Evolutionary conservation across 176 grass and related monocot species (phyloP).

Genomic region (Oryza meyeriana): DNA sequence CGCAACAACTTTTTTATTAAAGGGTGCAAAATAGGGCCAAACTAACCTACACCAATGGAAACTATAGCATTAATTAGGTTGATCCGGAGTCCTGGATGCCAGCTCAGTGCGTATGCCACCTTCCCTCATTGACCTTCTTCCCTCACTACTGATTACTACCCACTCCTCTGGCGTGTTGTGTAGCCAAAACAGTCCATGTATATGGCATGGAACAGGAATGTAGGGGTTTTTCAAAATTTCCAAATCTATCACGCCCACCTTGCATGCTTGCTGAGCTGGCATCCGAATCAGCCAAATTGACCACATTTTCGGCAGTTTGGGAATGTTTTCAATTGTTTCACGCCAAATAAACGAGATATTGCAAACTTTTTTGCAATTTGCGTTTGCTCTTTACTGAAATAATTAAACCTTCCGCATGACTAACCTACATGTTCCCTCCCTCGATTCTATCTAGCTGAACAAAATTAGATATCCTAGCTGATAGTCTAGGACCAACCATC

Average conservation of each 20-base stretch:
- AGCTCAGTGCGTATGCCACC: too few relatives aligned
- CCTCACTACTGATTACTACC: not conserved
- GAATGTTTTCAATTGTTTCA: not conserved
- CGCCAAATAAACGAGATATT: not conserved
- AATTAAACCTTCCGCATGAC: too few relatives aligned
- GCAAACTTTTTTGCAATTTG: not conserved
- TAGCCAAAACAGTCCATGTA: not conserved
- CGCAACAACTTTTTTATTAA: not conserved
- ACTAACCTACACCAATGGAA: not conserved
- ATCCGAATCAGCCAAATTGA: not conserved
- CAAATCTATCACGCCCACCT: not conserved
- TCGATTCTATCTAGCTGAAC: not conserved
- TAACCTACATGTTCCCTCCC: too few relatives aligned
- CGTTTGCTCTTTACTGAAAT: not conserved
- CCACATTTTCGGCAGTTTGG: not conserved
- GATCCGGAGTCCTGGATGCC: not conserved
- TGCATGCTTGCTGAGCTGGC: not conserved
- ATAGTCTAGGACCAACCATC: not conserved
- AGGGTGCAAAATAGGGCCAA: not conserved
- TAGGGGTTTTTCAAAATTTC: not conserved
- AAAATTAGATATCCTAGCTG: not conserved
- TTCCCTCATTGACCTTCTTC: not conserved
- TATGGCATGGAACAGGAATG: not conserved
- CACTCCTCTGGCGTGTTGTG: not conserved
- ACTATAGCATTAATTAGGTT: not conserved